Evolutionary conservation across 78 protist genomes (phyloP).

Genomic region (Chrysochromulina parva): DNA sequence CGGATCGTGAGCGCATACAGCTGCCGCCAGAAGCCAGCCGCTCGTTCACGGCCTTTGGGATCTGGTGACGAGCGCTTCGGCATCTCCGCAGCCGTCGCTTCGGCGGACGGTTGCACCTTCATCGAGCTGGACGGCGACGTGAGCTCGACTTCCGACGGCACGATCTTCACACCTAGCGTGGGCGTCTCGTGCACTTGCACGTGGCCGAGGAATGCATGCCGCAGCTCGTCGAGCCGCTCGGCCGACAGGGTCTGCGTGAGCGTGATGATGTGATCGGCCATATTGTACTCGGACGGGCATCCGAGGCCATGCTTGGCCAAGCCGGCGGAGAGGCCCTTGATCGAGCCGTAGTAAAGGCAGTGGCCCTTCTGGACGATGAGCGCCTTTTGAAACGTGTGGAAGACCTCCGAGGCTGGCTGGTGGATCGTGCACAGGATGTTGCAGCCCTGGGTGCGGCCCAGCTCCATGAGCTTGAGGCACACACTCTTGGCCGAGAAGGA

Average conservation of each 20-base stretch:
- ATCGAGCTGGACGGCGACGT: too few species aligned
- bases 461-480: neutral
- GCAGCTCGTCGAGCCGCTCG: neutral
- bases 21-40: neutral
- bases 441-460: neutral
- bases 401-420: conserved; percentile 60
- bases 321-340: neutral
- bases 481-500: conserved; percentile 36
- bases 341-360: neutral
- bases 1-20: neutral
- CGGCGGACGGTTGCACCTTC: too few species aligned
- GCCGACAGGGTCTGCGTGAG: neutral
- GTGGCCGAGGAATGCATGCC: too few species aligned
- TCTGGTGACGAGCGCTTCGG: too few species aligned
- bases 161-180: neutral
- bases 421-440: conserved; percentile 49
- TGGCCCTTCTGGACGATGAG: neutral
- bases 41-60: neutral
- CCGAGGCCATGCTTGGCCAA: neutral
- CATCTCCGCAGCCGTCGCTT: neutral
- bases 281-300: conserved; percentile 9
- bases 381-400: neutral
- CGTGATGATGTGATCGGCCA: neutral
- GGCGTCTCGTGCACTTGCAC: too few species aligned
- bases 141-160: too few species aligned